A percentile compares a stretch with the other conserved stretches of the same genome.
Evolutionary conservation across 2,329 filamentous ascomycete species (phyloP).

Genomic region (Talaromyces islandicus): DNA sequence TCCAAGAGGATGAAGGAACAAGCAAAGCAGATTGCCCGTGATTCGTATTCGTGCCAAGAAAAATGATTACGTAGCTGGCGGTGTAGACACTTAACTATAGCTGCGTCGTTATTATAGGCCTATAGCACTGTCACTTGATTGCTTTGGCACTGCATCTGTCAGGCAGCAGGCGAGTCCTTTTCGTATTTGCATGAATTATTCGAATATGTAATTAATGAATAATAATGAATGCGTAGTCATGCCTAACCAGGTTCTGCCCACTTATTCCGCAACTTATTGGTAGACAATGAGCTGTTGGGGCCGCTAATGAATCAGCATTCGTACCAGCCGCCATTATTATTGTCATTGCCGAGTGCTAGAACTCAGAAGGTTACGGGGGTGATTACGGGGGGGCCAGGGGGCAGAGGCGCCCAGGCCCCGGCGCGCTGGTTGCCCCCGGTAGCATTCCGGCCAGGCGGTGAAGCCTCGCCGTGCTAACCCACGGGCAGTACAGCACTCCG

Average conservation of each 20-base stretch:
- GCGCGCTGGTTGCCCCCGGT: neutral
- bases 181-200: neutral
- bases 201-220: neutral
- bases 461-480: neutral
- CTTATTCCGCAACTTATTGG: too few relatives aligned
- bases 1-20: too few relatives aligned
- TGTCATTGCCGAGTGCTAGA: too few relatives aligned
- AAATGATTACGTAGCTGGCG: neutral
- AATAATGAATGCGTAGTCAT: too few relatives aligned
- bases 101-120: neutral
- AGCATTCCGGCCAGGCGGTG: neutral
- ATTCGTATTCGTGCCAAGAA: neutral
- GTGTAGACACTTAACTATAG: neutral
- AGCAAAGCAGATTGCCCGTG: too few relatives aligned
- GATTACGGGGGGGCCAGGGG: neutral
- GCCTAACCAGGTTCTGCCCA: too few relatives aligned
- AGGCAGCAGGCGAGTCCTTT: neutral
- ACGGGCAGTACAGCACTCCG: neutral
- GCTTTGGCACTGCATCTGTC: neutral
- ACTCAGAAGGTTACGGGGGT: too few relatives aligned
- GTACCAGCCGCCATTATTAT: too few relatives aligned
- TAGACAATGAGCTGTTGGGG: neutral
- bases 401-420: neutral
- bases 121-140: neutral
- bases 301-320: neutral